phyloP scores from a whole-genome alignment of 139 green algal species.

The Axilococcus clingmanii region DNA sequence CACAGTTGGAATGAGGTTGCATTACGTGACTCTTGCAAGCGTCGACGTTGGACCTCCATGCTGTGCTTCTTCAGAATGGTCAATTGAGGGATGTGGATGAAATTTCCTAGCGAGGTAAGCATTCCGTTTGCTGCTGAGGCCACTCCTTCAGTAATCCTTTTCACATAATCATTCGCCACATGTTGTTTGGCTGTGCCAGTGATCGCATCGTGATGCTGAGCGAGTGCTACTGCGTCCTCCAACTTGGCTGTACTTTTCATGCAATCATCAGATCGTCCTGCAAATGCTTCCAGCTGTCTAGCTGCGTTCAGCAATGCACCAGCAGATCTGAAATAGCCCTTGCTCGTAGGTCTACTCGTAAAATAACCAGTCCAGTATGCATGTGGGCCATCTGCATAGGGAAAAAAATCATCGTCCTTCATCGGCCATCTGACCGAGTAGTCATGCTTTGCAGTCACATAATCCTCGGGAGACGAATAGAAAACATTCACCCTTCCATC shows the following conservation, averaged over 20 bases:
- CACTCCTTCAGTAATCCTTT: constrained; percentile 30
- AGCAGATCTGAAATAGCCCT: constrained; percentile 48
- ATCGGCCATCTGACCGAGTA: constrained; percentile 44
- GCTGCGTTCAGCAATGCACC: constrained; percentile 60
- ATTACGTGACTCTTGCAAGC: too few species aligned
- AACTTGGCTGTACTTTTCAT: constrained; percentile 21
- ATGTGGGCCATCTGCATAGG: constrained; percentile 70
- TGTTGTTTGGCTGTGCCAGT: constrained; percentile 79
- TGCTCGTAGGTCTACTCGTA: constrained; percentile 59
- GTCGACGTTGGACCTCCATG: not conserved
- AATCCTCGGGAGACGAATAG: constrained; percentile 74
- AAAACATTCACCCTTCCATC: constrained; percentile 69
- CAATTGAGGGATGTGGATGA: not conserved
- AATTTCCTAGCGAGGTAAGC: too few species aligned
- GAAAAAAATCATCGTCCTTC: constrained; percentile 85
- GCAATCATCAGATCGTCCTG: constrained; percentile 2
- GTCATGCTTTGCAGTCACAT: constrained; percentile 59
- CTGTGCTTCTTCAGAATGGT: not conserved
- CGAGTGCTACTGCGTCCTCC: constrained; percentile 51
- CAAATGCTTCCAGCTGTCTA: constrained; percentile 53
- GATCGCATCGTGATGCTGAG: constrained; percentile 81
- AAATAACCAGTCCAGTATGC: constrained; percentile 75
- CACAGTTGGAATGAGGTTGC: constrained; percentile 44
- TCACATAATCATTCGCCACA: constrained; percentile 73
- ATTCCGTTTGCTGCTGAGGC: too few species aligned